phyloP scores from a whole-genome alignment of 176 grass and related monocot species.

The Eleusine indica region DNA sequence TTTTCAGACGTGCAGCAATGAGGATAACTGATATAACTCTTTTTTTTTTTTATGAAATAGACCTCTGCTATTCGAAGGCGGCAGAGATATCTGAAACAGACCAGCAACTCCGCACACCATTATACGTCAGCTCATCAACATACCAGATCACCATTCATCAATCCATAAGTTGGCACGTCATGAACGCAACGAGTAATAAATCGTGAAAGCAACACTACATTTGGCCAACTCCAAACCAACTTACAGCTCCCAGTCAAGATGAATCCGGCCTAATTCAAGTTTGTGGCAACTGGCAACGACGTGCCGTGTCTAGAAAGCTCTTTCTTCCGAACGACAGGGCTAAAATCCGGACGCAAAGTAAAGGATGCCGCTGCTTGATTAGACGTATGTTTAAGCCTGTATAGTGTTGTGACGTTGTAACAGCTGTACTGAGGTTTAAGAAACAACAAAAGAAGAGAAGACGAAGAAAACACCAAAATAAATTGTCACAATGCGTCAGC shows the following conservation, averaged over 20 bases:
- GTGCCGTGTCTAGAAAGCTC: constrained; percentile 15
- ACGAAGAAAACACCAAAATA: not conserved
- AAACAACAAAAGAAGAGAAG: not conserved
- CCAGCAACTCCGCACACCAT: not conserved
- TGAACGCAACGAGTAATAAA: constrained; percentile 19
- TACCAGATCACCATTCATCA: not conserved
- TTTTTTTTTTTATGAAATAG: not conserved
- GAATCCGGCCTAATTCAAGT: constrained; percentile 17
- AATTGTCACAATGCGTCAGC: constrained; percentile 6
- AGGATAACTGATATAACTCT: not conserved
- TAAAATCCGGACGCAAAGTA: not conserved
- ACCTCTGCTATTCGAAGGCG: not conserved
- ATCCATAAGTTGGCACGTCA: not conserved
- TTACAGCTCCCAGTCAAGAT: not conserved
- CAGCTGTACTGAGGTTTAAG: not conserved
- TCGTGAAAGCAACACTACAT: constrained; percentile 22
- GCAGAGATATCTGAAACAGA: constrained; percentile 10
- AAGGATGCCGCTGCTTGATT: not conserved
- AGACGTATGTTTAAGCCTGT: not conserved
- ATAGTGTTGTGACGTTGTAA: not conserved
- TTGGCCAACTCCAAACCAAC: not conserved
- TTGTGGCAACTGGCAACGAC: not conserved
- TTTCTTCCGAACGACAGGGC: not conserved
- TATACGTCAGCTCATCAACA: not conserved
- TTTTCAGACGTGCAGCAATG: constrained; percentile 7